Evolutionary conservation across 2,329 filamentous ascomycete species (phyloP).

Genomic region (Aspergillus aculeatinus): DNA sequence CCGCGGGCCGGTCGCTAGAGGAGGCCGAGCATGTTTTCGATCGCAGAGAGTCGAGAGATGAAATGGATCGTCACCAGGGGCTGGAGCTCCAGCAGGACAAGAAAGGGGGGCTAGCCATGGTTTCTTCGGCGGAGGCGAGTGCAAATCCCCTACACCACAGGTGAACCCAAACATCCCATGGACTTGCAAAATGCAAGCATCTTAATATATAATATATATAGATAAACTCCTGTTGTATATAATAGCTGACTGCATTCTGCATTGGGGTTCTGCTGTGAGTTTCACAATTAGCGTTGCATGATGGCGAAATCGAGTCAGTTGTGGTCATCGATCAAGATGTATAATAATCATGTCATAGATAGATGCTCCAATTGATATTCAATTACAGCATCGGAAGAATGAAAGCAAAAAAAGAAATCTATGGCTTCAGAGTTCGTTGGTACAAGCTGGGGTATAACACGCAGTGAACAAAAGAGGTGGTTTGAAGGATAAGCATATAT

Average conservation of each 20-base stretch:
- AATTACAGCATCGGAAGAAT: neutral
- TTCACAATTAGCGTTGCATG: too few species aligned
- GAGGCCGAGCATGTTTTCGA: constrained; percentile 32
- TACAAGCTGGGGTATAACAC: neutral
- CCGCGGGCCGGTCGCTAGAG: constrained; percentile 32
- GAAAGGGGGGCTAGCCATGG: neutral
- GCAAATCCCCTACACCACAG: neutral
- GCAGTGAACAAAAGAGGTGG: neutral
- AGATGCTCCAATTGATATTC: too few species aligned
- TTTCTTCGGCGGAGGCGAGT: neutral
- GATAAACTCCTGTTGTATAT: too few species aligned
- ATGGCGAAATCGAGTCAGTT: too few species aligned
- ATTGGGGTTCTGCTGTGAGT: too few species aligned
- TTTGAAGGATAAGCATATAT: neutral
- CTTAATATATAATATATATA: too few species aligned
- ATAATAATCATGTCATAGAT: too few species aligned
- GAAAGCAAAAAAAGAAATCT: neutral
- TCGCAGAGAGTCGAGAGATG: neutral
- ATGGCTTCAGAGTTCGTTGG: neutral
- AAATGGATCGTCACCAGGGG: neutral
- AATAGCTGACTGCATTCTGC: too few species aligned
- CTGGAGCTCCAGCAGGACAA: neutral
- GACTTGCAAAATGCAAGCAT: too few species aligned
- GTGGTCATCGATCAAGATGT: too few species aligned
- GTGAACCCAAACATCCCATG: too few species aligned